Conservation (phyloP, 148 eudicot genomes). For the Gaultheria prostrata region DNA sequence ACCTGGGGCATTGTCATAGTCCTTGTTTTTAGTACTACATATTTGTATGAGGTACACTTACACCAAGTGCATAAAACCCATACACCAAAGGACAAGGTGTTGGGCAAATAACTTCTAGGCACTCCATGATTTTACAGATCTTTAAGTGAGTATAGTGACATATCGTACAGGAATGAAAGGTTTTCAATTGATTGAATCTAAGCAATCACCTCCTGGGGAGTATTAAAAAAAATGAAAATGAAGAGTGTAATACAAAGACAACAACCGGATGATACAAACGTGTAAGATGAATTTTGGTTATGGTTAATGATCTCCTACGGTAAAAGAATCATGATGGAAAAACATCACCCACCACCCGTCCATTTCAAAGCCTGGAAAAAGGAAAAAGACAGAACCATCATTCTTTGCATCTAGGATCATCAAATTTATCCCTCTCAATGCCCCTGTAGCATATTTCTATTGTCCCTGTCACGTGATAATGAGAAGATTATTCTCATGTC, state of each 20-base stretch:
- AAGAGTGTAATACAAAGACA: not conserved
- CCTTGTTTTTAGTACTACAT: too few relatives aligned
- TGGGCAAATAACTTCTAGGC: too few relatives aligned
- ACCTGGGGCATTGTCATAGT: too few relatives aligned
- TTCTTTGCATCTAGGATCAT: not conserved
- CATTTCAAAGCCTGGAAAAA: not conserved
- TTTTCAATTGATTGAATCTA: not conserved
- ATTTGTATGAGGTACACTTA: too few relatives aligned
- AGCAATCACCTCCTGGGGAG: not conserved
- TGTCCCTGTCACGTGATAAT: conserved; percentile 31
- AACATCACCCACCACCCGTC: not conserved
- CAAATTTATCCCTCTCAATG: not conserved
- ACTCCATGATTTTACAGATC: too few relatives aligned
- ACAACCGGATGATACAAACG: not conserved
- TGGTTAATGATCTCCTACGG: not conserved
- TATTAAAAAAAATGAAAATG: not conserved
- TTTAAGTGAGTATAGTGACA: not conserved
- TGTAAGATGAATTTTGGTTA: not conserved
- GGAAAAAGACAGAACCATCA: not conserved
- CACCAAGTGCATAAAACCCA: too few relatives aligned
- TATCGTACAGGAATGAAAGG: not conserved
- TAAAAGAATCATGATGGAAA: not conserved
- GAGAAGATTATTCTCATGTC: conserved; percentile 73
- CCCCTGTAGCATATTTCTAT: not conserved
- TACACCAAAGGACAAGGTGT: too few relatives aligned